A percentile compares a stretch with the other conserved stretches of the same genome.
Evolutionary conservation across 2,329 filamentous ascomycete species (phyloP).

Genomic region (Didymella pinodella): DNA sequence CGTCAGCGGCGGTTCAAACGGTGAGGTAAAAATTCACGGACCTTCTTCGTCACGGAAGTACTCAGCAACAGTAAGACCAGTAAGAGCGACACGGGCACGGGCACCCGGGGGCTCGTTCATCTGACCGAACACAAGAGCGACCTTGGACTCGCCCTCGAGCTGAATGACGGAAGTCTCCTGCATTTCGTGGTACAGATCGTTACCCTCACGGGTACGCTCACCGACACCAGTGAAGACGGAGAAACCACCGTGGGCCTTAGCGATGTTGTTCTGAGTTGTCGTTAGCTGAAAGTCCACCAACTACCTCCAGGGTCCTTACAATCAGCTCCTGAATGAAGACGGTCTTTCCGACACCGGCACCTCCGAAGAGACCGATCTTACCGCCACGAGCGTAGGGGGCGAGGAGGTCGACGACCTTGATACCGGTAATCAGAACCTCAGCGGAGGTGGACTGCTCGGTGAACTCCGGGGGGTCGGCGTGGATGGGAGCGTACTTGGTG

Average conservation of each 20-base stretch:
- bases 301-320: constrained; percentile 58
- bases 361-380: constrained; percentile 99
- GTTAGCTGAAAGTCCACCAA: constrained; percentile 35
- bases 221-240: constrained; percentile 99
- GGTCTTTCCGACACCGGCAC: constrained; percentile 99
- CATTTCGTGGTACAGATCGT: constrained; percentile 99
- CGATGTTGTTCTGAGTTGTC: constrained; percentile 87
- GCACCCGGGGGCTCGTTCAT: constrained; percentile 99
- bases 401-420: constrained; percentile 99
- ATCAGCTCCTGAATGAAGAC: constrained; percentile 99
- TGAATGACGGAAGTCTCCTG: constrained; percentile 99
- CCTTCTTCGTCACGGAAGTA: constrained; percentile 83
- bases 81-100: constrained; percentile 99
- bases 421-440: constrained; percentile 97
- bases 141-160: constrained; percentile 99
- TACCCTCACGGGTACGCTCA: constrained; percentile 99
- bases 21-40: background rate
- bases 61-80: constrained; percentile 62
- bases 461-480: constrained; percentile 92
- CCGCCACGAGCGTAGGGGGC: constrained; percentile 99
- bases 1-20: constrained; percentile 65
- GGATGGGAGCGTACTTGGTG: constrained; percentile 86
- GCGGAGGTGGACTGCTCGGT: constrained; percentile 94
- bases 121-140: constrained; percentile 99
- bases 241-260: constrained; percentile 99